Conservation (phyloP, 352 stramenopile genomes). For the Phytophthora multivora region DNA sequence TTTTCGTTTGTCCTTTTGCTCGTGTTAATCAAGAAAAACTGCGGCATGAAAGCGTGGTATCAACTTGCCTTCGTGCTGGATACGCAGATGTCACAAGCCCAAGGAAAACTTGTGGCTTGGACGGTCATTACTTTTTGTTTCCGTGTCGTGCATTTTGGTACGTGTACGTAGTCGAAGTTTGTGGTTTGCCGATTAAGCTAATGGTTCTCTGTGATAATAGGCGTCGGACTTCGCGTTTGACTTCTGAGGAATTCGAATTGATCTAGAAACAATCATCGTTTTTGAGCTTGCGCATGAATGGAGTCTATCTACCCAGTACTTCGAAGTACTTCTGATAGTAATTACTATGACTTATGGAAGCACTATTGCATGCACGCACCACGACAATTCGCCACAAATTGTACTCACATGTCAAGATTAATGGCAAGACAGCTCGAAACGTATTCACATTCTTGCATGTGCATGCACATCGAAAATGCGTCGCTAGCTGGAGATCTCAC, state of each 20-base stretch:
- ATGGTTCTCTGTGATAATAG: background rate
- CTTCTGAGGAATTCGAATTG: background rate
- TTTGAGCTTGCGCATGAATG: no score
- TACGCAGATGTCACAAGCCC: conserved; percentile 16
- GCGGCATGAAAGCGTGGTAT: conserved; percentile 11
- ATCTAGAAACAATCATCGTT: no score
- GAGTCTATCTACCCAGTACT: no score
- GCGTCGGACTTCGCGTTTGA: conserved; percentile 1
- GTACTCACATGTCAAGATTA: no score
- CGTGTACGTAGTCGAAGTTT: background rate
- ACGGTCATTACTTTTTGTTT: conserved; percentile 4
- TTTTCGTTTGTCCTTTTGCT: conserved; percentile 18
- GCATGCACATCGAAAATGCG: no score
- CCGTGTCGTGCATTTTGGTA: conserved; percentile 13
- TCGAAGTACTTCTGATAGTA: no score
- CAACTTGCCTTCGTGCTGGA: conserved; percentile 36
- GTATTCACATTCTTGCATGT: no score
- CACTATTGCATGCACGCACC: no score
- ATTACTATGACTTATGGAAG: no score
- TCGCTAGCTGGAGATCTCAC: no score
- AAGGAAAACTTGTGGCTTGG: conserved; percentile 11
- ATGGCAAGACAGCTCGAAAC: no score
- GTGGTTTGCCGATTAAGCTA: background rate
- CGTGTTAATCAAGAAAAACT: conserved; percentile 9
- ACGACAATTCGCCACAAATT: no score